Evolutionary conservation across 257 asterid genomes (phyloP), one percentile per base, ranked within the genome.

Genomic region (Gardenia jasminoides): DNA sequence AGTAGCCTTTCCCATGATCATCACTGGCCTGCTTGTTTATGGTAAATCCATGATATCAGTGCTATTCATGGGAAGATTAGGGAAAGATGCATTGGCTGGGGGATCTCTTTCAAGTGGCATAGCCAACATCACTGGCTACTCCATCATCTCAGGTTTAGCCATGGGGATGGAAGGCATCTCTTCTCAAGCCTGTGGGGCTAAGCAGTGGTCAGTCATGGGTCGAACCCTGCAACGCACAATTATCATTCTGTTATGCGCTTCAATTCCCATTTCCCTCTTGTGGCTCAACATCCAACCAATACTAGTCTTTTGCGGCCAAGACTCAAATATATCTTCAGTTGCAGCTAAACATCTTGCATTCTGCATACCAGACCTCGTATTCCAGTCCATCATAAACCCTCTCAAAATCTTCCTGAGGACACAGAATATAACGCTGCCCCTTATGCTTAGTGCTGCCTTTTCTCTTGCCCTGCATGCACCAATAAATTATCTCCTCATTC

Each of bases 181-280:
- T 16, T 84, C 92, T 19, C 97, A 92, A 78, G 97, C 98, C 3
- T 92, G 86, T 67, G 96, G 98, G 31, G 96, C 96, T 19, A 85
- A 87, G 8, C 90, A 86, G n/a, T 85, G 87, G 88, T 70, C 85
- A 12, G 78, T 90, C 31, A 86, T 92, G 82, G 76, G 76, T 30
- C 91, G 83, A 69, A 85, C 94, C 12, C 82, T 93, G 7, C 91
- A 89, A 46, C 84, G 97, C 66, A 92, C 91, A 10, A 50, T 90
- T 30, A 36, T 79, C 36, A 72, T 92, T 69, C 90, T 93, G 17
- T 17, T 88, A 13, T 8, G 80, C 30, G 79, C 89, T 72, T 89
- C 90, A 68, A 28, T 92, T 8, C 97, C 97, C 39, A 89, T 93
- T 33, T 85, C 89, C 2, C n/a, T 89, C 28, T 43, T 93, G 11